A percentile compares a stretch with the other conserved stretches of the same genome.
Evolutionary conservation across 2,329 filamentous ascomycete species (phyloP).

Genomic region (Beauveria varroae): DNA sequence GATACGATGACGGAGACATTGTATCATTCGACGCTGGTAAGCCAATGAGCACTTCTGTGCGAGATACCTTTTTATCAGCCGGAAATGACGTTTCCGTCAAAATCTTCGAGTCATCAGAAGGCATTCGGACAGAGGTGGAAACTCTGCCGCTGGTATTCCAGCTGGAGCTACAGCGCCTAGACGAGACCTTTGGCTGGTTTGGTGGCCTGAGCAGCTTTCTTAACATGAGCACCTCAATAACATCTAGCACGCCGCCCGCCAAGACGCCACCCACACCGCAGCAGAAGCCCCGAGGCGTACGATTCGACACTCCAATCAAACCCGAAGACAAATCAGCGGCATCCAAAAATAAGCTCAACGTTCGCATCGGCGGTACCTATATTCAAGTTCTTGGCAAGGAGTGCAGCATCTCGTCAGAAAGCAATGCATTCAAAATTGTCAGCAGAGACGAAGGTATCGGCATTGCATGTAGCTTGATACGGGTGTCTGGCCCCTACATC

Average conservation of each 20-base stretch:
- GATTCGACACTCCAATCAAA: slow-evolving; percentile 47
- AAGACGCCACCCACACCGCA: slow-evolving; percentile 28
- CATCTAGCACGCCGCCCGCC: slow-evolving; percentile 55
- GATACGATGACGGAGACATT: slow-evolving; percentile 55
- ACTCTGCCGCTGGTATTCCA: slow-evolving; percentile 71
- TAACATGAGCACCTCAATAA: slow-evolving; percentile 78
- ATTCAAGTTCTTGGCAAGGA: slow-evolving; percentile 70
- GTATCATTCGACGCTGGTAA: slow-evolving; percentile 52
- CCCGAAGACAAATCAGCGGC: slow-evolving; percentile 38
- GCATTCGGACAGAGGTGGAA: slow-evolving; percentile 53
- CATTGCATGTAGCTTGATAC: slow-evolving; percentile 67
- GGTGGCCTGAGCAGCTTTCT: slow-evolving; percentile 87
- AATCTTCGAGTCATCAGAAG: slow-evolving; percentile 36
- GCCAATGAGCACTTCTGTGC: slow-evolving; percentile 52
- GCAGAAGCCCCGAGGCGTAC: slow-evolving; percentile 47
- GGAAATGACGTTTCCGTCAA: slow-evolving; percentile 53
- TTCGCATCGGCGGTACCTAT: slow-evolving; percentile 68
- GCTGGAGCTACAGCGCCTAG: slow-evolving; percentile 71
- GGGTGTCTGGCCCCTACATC: slow-evolving; percentile 62
- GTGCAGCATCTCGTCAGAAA: slow-evolving; percentile 66
- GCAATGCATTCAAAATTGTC: slow-evolving; percentile 75
- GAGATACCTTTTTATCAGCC: slow-evolving; percentile 48
- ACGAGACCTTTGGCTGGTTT: slow-evolving; percentile 82
- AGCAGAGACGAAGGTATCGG: slow-evolving; percentile 66
- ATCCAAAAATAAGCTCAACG: slow-evolving; percentile 61